These are phyloP conservation scores for Aspergillus mulundensis DNA, from an alignment of 495 filamentous ascomycete species.

Conservation along the genomic window DNA sequence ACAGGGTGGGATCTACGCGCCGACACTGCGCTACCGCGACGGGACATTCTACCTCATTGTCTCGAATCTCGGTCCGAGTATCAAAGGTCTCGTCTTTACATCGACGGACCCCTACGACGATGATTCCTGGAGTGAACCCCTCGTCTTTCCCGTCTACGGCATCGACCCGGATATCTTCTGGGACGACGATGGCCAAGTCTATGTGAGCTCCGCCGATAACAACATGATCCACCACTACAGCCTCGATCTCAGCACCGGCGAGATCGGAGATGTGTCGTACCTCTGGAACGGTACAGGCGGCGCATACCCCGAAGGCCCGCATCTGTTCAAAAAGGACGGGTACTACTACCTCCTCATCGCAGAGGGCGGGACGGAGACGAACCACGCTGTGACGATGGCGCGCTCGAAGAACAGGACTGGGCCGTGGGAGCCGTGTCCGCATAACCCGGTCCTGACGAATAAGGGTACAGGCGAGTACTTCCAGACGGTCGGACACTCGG, in stretches of 20 bases:
- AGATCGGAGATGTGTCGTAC: slow-evolving; percentile 24
- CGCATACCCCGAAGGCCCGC: slow-evolving; percentile 53
- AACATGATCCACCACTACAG: slow-evolving; percentile 25
- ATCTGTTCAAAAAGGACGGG: slow-evolving; percentile 57
- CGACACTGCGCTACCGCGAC: slow-evolving; percentile 25
- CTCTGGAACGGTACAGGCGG: slow-evolving; percentile 51
- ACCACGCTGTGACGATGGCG: slow-evolving; percentile 52
- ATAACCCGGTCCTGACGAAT: slow-evolving; percentile 54
- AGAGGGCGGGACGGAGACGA: slow-evolving; percentile 54
- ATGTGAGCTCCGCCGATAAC: slow-evolving; percentile 20
- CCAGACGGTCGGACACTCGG: slow-evolving; percentile 37
- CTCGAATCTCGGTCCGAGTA: not conserved
- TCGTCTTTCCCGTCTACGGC: slow-evolving; percentile 2
- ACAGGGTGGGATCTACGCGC: slow-evolving; percentile 20
- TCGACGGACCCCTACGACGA: slow-evolving; percentile 18
- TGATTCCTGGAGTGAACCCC: slow-evolving; percentile 21
- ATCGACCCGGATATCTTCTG: slow-evolving; percentile 24
- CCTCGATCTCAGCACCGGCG: slow-evolving; percentile 44
- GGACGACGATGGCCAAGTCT: slow-evolving; percentile 23
- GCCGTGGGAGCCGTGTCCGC: slow-evolving; percentile 49
- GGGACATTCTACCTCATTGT: slow-evolving; percentile 20
- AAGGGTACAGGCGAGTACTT: slow-evolving; percentile 39
- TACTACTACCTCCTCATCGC: slow-evolving; percentile 63
- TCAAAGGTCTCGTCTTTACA: slow-evolving; percentile 17
- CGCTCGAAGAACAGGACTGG: slow-evolving; percentile 47